A percentile compares a stretch with the other conserved stretches of the same genome.
Evolutionary conservation across 805 yeast species (phyloP).

Genomic region (Schwanniomyces vanrijiae): DNA sequence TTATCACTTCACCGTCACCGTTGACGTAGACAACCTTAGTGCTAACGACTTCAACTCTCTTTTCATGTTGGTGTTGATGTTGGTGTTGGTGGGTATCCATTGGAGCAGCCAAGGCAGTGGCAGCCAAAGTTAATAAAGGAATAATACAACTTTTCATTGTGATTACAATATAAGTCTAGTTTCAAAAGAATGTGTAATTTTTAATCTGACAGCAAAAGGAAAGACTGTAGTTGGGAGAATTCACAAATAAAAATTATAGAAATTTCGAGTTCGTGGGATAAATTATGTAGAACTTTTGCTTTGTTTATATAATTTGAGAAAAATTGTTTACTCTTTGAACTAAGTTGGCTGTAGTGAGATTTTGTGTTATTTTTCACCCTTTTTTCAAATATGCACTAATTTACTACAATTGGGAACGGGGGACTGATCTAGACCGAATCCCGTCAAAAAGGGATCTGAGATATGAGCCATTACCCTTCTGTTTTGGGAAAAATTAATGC

Average conservation of each 20-base stretch:
- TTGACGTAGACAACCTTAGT: slow-evolving; percentile 37
- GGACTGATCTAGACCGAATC: neutral
- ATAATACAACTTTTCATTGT: slow-evolving; percentile 29
- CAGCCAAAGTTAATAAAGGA: slow-evolving; percentile 25
- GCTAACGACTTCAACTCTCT: slow-evolving; percentile 39
- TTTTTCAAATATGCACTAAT: neutral
- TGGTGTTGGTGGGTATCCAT: slow-evolving; percentile 35
- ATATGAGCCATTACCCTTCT: slow-evolving; percentile 1
- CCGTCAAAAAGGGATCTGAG: neutral
- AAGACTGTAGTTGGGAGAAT: slow-evolving; percentile 12
- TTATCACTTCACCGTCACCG: slow-evolving; percentile 36
- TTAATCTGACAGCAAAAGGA: slow-evolving; percentile 7
- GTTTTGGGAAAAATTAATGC: neutral
- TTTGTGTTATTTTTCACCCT: neutral
- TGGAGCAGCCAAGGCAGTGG: slow-evolving; percentile 33
- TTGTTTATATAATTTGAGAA: neutral
- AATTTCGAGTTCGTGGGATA: neutral
- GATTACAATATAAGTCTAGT: neutral
- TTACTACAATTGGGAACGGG: neutral
- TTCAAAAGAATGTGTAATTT: slow-evolving; percentile 3
- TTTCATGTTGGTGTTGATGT: slow-evolving; percentile 28
- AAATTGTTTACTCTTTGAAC: neutral
- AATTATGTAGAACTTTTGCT: neutral
- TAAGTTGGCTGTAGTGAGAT: neutral
- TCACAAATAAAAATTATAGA: slow-evolving; percentile 3